Evolutionary conservation across 768 basidiomycete genomes (phyloP).

Genomic region (Paxillus ammoniavirescens): DNA sequence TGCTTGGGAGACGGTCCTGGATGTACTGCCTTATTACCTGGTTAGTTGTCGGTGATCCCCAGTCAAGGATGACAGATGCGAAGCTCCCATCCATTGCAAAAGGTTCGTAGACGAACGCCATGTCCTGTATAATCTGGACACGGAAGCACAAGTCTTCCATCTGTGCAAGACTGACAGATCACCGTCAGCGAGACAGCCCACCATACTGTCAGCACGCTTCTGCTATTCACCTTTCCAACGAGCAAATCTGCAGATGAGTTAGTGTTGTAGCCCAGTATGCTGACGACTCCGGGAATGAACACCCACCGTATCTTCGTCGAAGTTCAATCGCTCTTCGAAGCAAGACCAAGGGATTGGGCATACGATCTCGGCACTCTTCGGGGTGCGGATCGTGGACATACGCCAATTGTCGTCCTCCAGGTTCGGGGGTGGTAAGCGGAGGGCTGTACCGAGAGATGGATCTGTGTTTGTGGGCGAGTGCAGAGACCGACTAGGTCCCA

Average conservation of each 20-base stretch:
- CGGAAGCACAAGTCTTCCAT: conserved; percentile 42
- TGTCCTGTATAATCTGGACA: conserved; percentile 35
- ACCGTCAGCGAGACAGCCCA: neutral
- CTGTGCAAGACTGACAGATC: conserved; percentile 30
- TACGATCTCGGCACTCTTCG: conserved; percentile 30
- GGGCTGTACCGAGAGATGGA: conserved; percentile 4
- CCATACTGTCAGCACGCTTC: neutral
- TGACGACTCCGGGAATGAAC: neutral
- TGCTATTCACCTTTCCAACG: conserved; percentile 25
- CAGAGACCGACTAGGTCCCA: neutral
- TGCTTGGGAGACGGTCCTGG: conserved; percentile 14
- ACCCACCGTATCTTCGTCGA: conserved; percentile 43
- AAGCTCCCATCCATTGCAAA: conserved; percentile 48
- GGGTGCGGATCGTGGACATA: conserved; percentile 41
- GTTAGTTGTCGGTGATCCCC: conserved; percentile 41
- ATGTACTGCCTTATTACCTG: conserved; percentile 35
- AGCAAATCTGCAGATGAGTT: conserved; percentile 21
- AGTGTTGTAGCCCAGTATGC: neutral
- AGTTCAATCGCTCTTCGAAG: conserved; percentile 26
- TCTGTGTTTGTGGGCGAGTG: neutral
- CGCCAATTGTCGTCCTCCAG: conserved; percentile 32
- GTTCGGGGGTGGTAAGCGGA: conserved; percentile 1
- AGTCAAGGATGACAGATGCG: conserved; percentile 50
- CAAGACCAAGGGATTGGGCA: conserved; percentile 31
- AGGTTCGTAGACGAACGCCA: conserved; percentile 57